These are phyloP conservation scores for Extremus antarcticus DNA, from an alignment of 495 filamentous ascomycete genomes.

Conservation along the genomic window DNA sequence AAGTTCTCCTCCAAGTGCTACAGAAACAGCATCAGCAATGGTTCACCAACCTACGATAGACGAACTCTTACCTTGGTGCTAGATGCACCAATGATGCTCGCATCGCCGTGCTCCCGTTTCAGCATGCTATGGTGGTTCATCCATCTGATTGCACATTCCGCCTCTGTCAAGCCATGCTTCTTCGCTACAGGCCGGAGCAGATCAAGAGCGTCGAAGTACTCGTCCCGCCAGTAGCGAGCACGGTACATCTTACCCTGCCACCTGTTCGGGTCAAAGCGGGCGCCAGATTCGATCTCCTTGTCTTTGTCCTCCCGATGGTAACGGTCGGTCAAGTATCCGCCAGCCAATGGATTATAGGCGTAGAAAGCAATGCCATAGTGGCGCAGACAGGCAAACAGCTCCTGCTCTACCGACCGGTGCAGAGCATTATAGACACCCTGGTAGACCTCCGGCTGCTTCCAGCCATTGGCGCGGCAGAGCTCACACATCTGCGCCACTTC, in stretches of 20 bases:
- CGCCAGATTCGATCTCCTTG: constrained; percentile 31
- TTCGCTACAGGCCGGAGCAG: constrained; percentile 34
- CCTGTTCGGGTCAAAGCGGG: constrained; percentile 34
- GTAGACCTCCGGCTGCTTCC: constrained; percentile 50
- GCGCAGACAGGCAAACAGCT: constrained; percentile 42
- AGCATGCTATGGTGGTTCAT: constrained; percentile 35
- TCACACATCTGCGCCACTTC: constrained; percentile 43
- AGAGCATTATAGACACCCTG: constrained; percentile 58
- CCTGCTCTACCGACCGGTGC: constrained; percentile 40
- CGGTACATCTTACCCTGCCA: constrained; percentile 34
- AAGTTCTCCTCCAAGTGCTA: constrained; percentile 33
- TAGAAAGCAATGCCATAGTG: constrained; percentile 43
- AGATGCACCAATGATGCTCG: constrained; percentile 35
- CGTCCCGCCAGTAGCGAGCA: constrained; percentile 37
- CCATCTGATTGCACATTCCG: constrained; percentile 40
- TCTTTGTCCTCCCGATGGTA: constrained; percentile 28
- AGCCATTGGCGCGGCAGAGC: constrained; percentile 39
- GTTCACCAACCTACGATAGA: constrained; percentile 17
- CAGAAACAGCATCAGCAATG: constrained; percentile 23
- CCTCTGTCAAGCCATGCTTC: constrained; percentile 35
- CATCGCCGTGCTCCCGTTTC: constrained; percentile 32
- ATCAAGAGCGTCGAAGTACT: constrained; percentile 39
- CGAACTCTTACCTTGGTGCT: constrained; percentile 13
- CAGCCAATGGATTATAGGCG: constrained; percentile 42
- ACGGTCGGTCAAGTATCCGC: constrained; percentile 39